Evolutionary conservation across 2,329 filamentous ascomycete genomes (phyloP).

Genomic region (Colletotrichum lindemuthianum): DNA sequence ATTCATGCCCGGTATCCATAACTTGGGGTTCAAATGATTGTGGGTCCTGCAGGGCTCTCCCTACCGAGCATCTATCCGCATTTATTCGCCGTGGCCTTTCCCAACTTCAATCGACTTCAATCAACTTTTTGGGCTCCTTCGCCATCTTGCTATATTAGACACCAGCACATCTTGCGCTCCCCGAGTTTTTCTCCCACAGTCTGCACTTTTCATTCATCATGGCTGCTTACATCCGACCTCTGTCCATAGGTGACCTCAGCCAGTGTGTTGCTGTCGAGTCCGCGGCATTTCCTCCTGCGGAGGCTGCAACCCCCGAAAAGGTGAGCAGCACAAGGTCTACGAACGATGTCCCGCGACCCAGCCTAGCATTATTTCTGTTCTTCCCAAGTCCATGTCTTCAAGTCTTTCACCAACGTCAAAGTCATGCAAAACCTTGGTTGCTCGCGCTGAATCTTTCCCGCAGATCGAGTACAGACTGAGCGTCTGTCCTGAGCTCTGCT

Average conservation of each 20-base stretch:
- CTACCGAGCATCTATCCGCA: too few relatives aligned
- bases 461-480: slow-evolving; percentile 45
- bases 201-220: slow-evolving; percentile 34
- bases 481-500: slow-evolving; percentile 42
- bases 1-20: too few relatives aligned
- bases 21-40: too few relatives aligned
- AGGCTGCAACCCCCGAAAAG: slow-evolving; percentile 44
- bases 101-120: too few relatives aligned
- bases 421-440: background rate
- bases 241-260: slow-evolving; percentile 40
- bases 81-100: too few relatives aligned
- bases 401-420: background rate
- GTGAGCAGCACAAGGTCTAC: slow-evolving; percentile 26
- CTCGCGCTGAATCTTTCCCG: background rate
- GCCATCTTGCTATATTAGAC: too few relatives aligned
- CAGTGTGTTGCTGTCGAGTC: slow-evolving; percentile 40
- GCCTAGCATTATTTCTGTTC: background rate
- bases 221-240: slow-evolving; percentile 38
- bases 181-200: too few relatives aligned
- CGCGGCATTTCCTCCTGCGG: slow-evolving; percentile 42
- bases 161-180: too few relatives aligned
- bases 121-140: too few relatives aligned
- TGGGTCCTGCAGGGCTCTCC: too few relatives aligned
- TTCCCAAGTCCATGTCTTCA: background rate
- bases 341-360: background rate